These are phyloP conservation scores for Ophiostoma tasmaniense DNA, from an alignment of 2,329 filamentous ascomycete genomes.

Conservation along the genomic window DNA sequence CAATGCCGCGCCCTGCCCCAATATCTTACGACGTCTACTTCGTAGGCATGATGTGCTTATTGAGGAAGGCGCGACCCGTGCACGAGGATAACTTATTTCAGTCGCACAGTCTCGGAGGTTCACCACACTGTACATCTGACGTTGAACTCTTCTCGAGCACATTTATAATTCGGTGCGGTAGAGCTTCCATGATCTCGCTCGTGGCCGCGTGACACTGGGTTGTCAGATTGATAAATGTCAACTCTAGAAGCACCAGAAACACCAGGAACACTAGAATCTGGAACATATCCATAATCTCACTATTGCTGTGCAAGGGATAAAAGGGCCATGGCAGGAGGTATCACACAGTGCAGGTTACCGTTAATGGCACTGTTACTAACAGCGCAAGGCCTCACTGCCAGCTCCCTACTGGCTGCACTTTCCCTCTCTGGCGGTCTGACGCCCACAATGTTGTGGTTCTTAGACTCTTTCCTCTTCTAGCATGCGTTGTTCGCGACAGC, in stretches of 20 bases:
- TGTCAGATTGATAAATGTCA: neutral
- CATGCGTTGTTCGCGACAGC: conserved; percentile 9
- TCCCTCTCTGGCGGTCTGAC: neutral
- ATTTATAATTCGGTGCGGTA: neutral
- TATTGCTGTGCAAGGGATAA: neutral
- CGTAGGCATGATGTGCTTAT: neutral
- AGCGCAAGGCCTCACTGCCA: neutral
- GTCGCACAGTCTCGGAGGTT: neutral
- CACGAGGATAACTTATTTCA: neutral
- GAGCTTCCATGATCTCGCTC: neutral
- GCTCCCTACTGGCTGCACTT: conserved; percentile 1
- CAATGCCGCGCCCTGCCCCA: neutral
- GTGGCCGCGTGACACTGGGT: neutral
- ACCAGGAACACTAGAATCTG: neutral
- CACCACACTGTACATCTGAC: neutral
- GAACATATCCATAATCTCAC: neutral
- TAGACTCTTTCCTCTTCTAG: conserved; percentile 9
- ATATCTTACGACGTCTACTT: neutral
- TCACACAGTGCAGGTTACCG: neutral
- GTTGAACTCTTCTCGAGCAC: neutral
- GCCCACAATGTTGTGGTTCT: neutral
- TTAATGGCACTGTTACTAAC: neutral
- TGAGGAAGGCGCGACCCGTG: neutral
- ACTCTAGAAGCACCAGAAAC: neutral
- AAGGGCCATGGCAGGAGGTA: neutral